Evolutionary conservation across 495 filamentous ascomycete species (phyloP), one percentile per base, ranked within the genome.

Genomic region (Penicillium roqueforti): DNA sequence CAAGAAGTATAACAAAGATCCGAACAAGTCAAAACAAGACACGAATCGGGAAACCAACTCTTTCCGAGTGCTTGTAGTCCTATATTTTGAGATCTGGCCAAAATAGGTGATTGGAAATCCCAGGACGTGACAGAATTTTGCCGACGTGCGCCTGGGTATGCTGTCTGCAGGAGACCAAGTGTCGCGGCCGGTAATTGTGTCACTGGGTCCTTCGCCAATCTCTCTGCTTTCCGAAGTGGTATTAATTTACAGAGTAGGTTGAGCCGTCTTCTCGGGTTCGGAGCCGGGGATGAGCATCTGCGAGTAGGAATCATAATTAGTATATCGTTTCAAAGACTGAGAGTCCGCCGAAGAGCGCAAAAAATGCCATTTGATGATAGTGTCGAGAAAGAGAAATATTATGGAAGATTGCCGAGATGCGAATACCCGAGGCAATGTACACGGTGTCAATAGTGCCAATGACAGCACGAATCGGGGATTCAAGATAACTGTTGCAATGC

Each of bases 271-370:
- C 52, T 72, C 66, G 43, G 56, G 13, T 37, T 69, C 58, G 31
- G 53, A 47, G 47, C 75, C 76, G 43, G 76, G 75, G 45, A 75
- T 70, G 62, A 79, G 75, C 71, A 79, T 75, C 76, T 79, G 42
- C 16, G 28, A 23, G 16, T 10, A 45, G 26, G n/a, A 36, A 36
- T 28, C 28, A 14, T 32, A 16, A 48, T 71, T 29, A 67, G 61
- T 41, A 47, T 32, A 37, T 25, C 11, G 22, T 18, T 31, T 46
- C 34, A 19, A 48, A 43, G 39, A 51, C 46, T 10, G 10, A 7
- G 1, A 23, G 10, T 2, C 18, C 13, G 16, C 11, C 9, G n/a
- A 19, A 42, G 19, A 23, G 1, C n/a, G 16, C 26, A 26, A 45
- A 45, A 1, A 16, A 45, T 18, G 23, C 1, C 1, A 29, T 6